Evolutionary conservation across 805 yeast species (phyloP), one percentile per base, ranked within the genome.

Genomic region (Candida maris): DNA sequence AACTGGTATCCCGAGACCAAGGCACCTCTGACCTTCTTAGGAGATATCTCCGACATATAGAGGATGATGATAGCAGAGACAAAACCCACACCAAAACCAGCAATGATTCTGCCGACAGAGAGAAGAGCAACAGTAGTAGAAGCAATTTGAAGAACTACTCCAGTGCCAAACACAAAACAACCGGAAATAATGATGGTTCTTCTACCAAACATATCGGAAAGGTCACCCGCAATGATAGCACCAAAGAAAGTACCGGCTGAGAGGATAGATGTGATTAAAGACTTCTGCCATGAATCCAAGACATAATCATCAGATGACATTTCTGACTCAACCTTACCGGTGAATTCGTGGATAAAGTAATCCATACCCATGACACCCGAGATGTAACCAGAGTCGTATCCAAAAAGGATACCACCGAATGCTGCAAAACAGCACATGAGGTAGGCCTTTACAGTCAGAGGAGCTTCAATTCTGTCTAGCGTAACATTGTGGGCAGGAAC

Each of bases 51-150:
- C 21, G 89, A 82, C 67, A 81, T 81, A 56, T 83, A 84, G 57
- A 85, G 63, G 34, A 94, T 89, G 22, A 82, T 84, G 39, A 81
- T 69, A 29, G 88, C 86, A 25, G 89, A 77, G 26, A 84, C 70
- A 42, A 78, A 76, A 48, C 95, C 95, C 42, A 85, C 86, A 40
- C 85, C 85, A 8, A 82, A 48, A 40, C 95, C 95, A 19, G 85
- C 79, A 45, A 85, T 64, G 19, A 75, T 73, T 54, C 93, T 69
- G 30, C 91, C 91, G n/a, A 75, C 78, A 45, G 79, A 73, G 10
- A 80, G 56, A 14, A 78, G 57, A 7, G 69, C 60, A 45, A 73
- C 64, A 33, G 70, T 63, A 44, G 72, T 59, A 3, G 75, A 57
- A 10, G 71, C 64, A 25, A 62, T 59, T 56, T 75, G 81, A 24